phyloP scores from a whole-genome alignment of 75 land plant species.

The Sequoia sempervirens region DNA sequence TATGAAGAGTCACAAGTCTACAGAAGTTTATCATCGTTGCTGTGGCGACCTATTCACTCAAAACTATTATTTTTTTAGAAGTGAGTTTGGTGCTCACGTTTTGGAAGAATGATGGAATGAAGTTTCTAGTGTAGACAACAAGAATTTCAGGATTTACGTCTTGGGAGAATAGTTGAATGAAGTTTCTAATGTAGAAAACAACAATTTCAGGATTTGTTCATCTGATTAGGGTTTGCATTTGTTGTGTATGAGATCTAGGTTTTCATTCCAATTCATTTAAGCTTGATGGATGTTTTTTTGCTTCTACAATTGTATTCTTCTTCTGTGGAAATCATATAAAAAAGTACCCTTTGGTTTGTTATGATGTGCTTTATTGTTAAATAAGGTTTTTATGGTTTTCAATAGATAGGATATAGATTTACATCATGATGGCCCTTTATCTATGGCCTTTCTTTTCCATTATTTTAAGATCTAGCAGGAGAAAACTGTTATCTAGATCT shows the following conservation, averaged over 20 bases:
- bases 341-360: no score
- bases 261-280: not conserved
- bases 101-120: not conserved
- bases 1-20: not conserved
- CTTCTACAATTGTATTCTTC: not conserved
- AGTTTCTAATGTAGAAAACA: not conserved
- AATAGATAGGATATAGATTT: not conserved
- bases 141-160: no score
- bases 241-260: not conserved
- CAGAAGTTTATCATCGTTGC: no score
- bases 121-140: not conserved
- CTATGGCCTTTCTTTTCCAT: no score
- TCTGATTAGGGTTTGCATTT: not conserved
- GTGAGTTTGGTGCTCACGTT: not conserved
- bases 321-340: not conserved
- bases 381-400: not conserved
- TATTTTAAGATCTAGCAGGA: not conserved
- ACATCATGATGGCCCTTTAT: not conserved
- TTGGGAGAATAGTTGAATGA: not conserved
- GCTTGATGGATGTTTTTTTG: not conserved
- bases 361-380: not conserved
- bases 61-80: not conserved
- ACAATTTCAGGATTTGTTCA: not conserved
- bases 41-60: no score
- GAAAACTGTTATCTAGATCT: not conserved